phyloP scores from a whole-genome alignment of 768 basidiomycete species.

The Phylloporus arenicola region DNA sequence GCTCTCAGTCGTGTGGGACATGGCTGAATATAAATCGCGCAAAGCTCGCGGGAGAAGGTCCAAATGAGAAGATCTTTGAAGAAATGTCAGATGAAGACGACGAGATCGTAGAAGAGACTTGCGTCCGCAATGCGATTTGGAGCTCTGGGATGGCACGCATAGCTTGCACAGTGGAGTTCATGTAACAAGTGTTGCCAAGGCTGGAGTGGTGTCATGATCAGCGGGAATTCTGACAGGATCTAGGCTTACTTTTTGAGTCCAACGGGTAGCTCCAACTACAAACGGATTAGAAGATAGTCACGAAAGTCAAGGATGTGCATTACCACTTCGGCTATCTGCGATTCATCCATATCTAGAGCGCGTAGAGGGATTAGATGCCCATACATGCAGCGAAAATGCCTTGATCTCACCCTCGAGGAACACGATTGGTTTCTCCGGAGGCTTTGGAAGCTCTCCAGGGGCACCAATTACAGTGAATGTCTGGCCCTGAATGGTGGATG shows the following conservation, averaged over 20 bases:
- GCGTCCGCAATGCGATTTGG: slow-evolving; percentile 62
- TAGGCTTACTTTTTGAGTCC: slow-evolving; percentile 66
- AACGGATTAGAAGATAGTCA: not conserved
- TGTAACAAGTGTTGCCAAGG: slow-evolving; percentile 95
- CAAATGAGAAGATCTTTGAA: slow-evolving; percentile 31
- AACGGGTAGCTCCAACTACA: slow-evolving; percentile 71
- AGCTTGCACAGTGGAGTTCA: slow-evolving; percentile 95
- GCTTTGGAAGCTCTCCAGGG: slow-evolving; percentile 86
- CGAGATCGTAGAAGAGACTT: slow-evolving; percentile 18
- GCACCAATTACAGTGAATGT: slow-evolving; percentile 92
- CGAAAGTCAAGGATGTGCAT: slow-evolving; percentile 16
- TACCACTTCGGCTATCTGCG: slow-evolving; percentile 75
- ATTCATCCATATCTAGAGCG: slow-evolving; percentile 75
- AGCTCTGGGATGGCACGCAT: slow-evolving; percentile 90
- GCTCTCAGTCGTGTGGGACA: slow-evolving; percentile 71
- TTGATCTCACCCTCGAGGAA: slow-evolving; percentile 73
- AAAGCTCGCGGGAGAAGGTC: slow-evolving; percentile 47
- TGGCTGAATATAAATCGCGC: slow-evolving; percentile 63
- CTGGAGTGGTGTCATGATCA: slow-evolving; percentile 24
- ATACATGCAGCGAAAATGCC: not conserved
- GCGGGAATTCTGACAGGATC: not conserved
- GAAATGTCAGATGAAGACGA: not conserved
- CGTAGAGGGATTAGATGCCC: slow-evolving; percentile 12
- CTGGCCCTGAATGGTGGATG: slow-evolving; percentile 55
- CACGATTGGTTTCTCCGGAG: slow-evolving; percentile 70